A percentile compares a stretch with the other conserved stretches of the same genome.
Evolutionary conservation across 768 basidiomycete genomes (phyloP).

Genomic region (Butyriboletus loyo): DNA sequence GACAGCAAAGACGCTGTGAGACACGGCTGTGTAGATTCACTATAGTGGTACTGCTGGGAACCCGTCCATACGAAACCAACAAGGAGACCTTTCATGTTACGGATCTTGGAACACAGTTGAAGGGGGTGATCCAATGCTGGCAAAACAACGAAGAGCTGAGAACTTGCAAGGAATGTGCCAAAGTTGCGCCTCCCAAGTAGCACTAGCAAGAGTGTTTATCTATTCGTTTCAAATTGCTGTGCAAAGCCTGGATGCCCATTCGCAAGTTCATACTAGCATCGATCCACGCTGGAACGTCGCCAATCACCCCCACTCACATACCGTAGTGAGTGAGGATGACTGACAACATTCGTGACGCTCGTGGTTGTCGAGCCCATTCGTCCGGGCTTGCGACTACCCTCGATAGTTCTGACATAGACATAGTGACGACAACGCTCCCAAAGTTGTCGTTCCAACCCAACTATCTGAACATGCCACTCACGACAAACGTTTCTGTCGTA

Average conservation of each 20-base stretch:
- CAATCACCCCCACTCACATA: not conserved
- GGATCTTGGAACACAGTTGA: constrained; percentile 90
- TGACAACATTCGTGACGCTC: too few relatives aligned
- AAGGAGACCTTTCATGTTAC: constrained; percentile 86
- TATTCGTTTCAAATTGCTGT: not conserved
- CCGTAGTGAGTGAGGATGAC: too few relatives aligned
- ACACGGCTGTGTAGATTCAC: constrained; percentile 59
- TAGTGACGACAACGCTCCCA: not conserved
- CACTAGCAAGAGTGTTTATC: too few relatives aligned
- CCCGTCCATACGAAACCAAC: constrained; percentile 55
- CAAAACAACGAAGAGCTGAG: constrained; percentile 62
- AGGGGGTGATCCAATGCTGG: constrained; percentile 88
- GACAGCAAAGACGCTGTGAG: constrained; percentile 76
- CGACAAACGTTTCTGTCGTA: not conserved
- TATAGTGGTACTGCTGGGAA: constrained; percentile 89
- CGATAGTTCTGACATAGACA: not conserved
- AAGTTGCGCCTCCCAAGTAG: constrained; percentile 52
- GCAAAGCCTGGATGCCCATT: constrained; percentile 24
- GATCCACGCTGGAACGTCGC: not conserved
- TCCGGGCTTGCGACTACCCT: not conserved
- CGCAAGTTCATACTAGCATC: not conserved
- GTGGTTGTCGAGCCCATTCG: not conserved
- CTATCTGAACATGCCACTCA: not conserved
- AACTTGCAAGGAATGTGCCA: constrained; percentile 70
- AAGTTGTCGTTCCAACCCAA: not conserved